phyloP scores from a whole-genome alignment of 1,139 yeast genomes.

The Wickerhamomyces sp. region DNA sequence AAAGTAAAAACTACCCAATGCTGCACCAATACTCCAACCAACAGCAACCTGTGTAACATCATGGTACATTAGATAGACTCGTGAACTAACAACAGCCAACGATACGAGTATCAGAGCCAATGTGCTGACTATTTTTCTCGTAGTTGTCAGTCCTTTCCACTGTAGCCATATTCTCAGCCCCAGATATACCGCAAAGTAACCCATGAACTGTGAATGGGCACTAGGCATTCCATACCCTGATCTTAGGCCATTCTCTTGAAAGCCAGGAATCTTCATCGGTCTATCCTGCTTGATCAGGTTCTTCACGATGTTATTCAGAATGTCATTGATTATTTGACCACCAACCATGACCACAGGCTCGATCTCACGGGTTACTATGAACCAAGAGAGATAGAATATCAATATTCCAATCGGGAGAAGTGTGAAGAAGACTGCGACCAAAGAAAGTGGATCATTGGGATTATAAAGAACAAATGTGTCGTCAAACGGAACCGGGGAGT shows the following conservation, averaged over 20 bases:
- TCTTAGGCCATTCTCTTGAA: slow-evolving; percentile 37
- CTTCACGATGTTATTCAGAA: slow-evolving; percentile 66
- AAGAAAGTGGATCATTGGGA: slow-evolving; percentile 57
- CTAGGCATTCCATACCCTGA: slow-evolving; percentile 93
- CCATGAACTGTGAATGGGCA: slow-evolving; percentile 95
- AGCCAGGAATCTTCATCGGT: slow-evolving; percentile 58
- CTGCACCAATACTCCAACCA: slow-evolving; percentile 41
- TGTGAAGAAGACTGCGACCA: slow-evolving; percentile 65
- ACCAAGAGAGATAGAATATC: slow-evolving; percentile 81
- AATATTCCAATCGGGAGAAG: slow-evolving; percentile 78
- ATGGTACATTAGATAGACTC: slow-evolving; percentile 80
- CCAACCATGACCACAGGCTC: slow-evolving; percentile 80
- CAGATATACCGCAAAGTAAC: slow-evolving; percentile 69
- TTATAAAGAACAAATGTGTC: slow-evolving; percentile 79
- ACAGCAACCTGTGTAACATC: slow-evolving; percentile 65
- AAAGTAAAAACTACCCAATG: slow-evolving; percentile 61
- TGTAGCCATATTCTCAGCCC: slow-evolving; percentile 43
- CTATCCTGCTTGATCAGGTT: slow-evolving; percentile 63
- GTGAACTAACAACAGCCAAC: slow-evolving; percentile 57
- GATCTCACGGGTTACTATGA: slow-evolving; percentile 73
- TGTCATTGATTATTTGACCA: slow-evolving; percentile 81
- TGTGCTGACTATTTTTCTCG: slow-evolving; percentile 26
- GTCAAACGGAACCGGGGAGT: slow-evolving; percentile 33
- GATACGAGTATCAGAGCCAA: slow-evolving; percentile 28
- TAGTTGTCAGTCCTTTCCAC: slow-evolving; percentile 31